Conservation (phyloP, 192 early-diverging fungal species). For the Podila horticola region DNA sequence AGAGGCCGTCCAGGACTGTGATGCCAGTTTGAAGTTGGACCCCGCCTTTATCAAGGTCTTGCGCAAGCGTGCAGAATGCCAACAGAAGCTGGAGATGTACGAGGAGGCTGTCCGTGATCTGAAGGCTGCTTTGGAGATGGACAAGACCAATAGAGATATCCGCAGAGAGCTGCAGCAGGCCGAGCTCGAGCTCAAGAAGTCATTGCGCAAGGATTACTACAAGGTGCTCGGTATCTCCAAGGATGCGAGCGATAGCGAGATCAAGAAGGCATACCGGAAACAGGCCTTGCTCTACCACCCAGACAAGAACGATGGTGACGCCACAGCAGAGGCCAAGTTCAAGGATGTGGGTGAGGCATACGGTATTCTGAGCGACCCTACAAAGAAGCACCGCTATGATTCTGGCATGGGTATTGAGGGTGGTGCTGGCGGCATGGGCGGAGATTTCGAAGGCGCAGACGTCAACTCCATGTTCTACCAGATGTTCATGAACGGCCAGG, state of each 20-base stretch:
- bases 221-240: slow-evolving; percentile 85
- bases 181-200: slow-evolving; percentile 71
- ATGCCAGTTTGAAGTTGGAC: slow-evolving; percentile 71
- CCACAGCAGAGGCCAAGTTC: slow-evolving; percentile 79
- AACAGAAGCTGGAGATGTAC: slow-evolving; percentile 76
- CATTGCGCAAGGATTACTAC: slow-evolving; percentile 97
- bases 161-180: slow-evolving; percentile 60
- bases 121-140: slow-evolving; percentile 64
- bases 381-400: slow-evolving; percentile 85
- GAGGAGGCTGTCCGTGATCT: slow-evolving; percentile 87
- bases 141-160: slow-evolving; percentile 66
- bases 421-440: slow-evolving; percentile 38
- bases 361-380: slow-evolving; percentile 78
- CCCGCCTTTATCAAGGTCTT: slow-evolving; percentile 77
- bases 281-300: slow-evolving; percentile 91
- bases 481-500: slow-evolving; percentile 58
- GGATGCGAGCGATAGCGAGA: slow-evolving; percentile 79
- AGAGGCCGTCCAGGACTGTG: slow-evolving; percentile 70
- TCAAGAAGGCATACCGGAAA: slow-evolving; percentile 87
- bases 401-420: slow-evolving; percentile 85
- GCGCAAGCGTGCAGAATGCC: slow-evolving; percentile 79
- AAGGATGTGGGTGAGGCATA: slow-evolving; percentile 90
- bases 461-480: slow-evolving; percentile 68
- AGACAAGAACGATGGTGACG: slow-evolving; percentile 84
- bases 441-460: slow-evolving; percentile 59